Conservation (phyloP, 2,329 filamentous ascomycete genomes). For the Cladophialophora chaetospira region DNA sequence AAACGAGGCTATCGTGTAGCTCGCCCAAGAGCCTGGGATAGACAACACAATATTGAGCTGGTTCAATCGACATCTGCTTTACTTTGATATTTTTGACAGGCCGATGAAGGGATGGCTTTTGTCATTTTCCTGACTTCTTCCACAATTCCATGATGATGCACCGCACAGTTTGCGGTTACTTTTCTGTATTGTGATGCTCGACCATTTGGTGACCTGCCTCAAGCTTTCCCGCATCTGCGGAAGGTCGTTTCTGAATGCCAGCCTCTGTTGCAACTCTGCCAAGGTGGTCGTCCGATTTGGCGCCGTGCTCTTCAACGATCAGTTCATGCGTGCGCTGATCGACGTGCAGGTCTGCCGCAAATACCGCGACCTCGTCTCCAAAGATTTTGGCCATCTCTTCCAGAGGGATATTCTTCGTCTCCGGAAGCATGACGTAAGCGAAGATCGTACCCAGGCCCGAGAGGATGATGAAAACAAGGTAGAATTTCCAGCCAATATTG, state of each 20-base stretch:
- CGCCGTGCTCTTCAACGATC: conserved; percentile 17
- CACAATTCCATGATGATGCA: no score
- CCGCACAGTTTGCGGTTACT: no score
- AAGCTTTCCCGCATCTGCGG: conserved; percentile 9
- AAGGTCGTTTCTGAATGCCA: background rate
- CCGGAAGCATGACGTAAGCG: conserved; percentile 27
- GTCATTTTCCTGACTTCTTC: no score
- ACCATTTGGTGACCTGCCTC: background rate
- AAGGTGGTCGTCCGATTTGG: background rate
- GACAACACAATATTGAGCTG: no score
- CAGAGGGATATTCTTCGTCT: conserved; percentile 39
- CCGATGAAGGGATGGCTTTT: no score
- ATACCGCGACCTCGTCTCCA: conserved; percentile 22
- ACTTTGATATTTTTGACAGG: no score
- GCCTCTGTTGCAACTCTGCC: conserved; percentile 13
- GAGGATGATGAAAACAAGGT: conserved; percentile 33
- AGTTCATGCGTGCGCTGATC: conserved; percentile 21
- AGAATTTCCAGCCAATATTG: conserved; percentile 40
- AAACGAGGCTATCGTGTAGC: no score
- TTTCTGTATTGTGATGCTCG: no score
- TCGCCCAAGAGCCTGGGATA: no score
- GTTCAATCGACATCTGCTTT: no score
- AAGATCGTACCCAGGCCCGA: conserved; percentile 11
- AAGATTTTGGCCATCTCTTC: conserved; percentile 43
- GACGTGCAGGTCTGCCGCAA: conserved; percentile 18